Percentiles rank a stretch among this genome's conserved stretches.
Evolutionary conservation across 2,329 filamentous ascomycete genomes (phyloP).

Genomic region (Pseudocercospora ulei): DNA sequence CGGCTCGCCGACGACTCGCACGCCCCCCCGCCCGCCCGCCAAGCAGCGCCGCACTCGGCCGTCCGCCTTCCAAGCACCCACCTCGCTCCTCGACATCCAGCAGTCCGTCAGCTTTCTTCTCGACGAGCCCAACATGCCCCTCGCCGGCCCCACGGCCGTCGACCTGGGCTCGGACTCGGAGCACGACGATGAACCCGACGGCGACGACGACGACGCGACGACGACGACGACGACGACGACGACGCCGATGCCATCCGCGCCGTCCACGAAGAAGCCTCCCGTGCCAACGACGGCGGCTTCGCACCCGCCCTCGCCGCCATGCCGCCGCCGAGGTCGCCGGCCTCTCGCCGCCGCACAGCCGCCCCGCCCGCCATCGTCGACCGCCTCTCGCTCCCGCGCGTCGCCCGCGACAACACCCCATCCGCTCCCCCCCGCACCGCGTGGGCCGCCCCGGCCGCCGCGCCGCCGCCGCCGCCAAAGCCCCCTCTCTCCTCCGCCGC

Average conservation of each 20-base stretch:
- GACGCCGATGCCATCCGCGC: constrained; percentile 41
- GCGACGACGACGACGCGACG: constrained; percentile 43
- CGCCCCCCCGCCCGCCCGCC: constrained; percentile 36
- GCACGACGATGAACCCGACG: constrained; percentile 35
- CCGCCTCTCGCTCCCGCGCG: constrained; percentile 56
- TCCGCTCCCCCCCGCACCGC: constrained; percentile 25
- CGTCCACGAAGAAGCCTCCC: constrained; percentile 8
- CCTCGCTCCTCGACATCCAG: constrained; percentile 68
- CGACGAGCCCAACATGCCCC: constrained; percentile 46
- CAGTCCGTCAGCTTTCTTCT: constrained; percentile 75
- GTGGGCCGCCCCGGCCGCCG: constrained; percentile 36
- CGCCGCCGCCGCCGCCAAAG: constrained; percentile 49
- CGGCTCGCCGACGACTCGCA: constrained; percentile 7
- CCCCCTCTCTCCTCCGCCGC: constrained; percentile 61
- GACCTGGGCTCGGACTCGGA: constrained; percentile 44
- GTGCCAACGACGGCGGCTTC: constrained; percentile 31
- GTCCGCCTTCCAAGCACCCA: constrained; percentile 51
- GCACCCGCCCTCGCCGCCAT: constrained; percentile 27
- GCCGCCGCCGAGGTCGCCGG: constrained; percentile 36
- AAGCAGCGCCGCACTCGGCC: constrained; percentile 29
- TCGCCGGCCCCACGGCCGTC: constrained; percentile 41
- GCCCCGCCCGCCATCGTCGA: constrained; percentile 51
- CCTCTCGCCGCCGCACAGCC: constrained; percentile 34
- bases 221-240: constrained; percentile 43
- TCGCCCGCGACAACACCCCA: constrained; percentile 21